Conservation (phyloP, 768 basidiomycete genomes). For the Guyanaporus albipodus region DNA sequence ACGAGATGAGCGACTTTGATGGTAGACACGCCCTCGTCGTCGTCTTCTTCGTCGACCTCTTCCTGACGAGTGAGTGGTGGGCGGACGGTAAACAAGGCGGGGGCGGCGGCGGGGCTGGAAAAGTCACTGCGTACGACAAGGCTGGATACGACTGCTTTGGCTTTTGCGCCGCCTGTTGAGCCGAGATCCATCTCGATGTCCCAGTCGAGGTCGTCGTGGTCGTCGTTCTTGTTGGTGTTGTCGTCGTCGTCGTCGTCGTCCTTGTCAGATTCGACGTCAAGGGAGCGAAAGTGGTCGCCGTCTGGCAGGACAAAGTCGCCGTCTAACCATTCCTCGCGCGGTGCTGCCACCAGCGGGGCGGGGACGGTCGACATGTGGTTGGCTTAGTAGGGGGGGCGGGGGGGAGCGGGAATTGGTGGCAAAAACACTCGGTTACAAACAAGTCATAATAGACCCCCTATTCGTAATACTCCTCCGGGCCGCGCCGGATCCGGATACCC, state of each 20-base stretch:
- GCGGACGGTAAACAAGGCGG: constrained; percentile 50
- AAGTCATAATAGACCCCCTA: constrained; percentile 17
- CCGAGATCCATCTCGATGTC: constrained; percentile 72
- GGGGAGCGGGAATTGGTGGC: too few relatives aligned
- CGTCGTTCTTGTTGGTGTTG: constrained; percentile 38
- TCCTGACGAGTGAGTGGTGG: constrained; percentile 52
- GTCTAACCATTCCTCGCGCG: constrained; percentile 81
- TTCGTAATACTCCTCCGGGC: constrained; percentile 46
- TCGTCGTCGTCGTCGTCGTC: constrained; percentile 47
- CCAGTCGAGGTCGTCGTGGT: constrained; percentile 61
- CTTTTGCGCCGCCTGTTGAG: constrained; percentile 50
- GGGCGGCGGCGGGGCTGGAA: constrained; percentile 18
- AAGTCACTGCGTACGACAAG: constrained; percentile 43
- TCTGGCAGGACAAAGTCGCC: constrained; percentile 86
- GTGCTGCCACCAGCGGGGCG: constrained; percentile 52
- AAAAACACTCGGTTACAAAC: too few relatives aligned
- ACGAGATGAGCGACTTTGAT: constrained; percentile 66
- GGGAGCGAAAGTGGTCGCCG: constrained; percentile 60
- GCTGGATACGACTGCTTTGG: constrained; percentile 35
- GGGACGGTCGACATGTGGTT: constrained; percentile 57
- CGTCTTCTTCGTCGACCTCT: constrained; percentile 62
- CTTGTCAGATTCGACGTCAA: constrained; percentile 57
- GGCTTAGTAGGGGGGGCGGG: too few relatives aligned
- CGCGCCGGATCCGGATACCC: constrained; percentile 58
- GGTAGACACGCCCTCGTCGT: constrained; percentile 80